Percentiles rank a stretch among this genome's conserved stretches.
phyloP scores from a whole-genome alignment of 1,139 yeast genomes.

The Yamadazyma sp. region DNA sequence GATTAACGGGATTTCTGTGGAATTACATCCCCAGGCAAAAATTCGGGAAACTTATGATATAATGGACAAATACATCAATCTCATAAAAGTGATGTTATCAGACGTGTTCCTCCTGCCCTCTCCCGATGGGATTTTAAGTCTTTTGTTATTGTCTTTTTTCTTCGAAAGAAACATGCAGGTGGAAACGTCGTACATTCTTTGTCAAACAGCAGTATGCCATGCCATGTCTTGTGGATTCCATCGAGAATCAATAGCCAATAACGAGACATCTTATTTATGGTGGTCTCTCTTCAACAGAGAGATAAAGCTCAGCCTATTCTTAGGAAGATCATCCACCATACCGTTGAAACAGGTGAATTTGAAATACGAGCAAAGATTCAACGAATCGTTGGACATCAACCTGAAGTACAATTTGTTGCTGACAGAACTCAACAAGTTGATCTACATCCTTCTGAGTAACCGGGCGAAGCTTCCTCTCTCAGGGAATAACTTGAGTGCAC shows the following conservation, averaged over 20 bases:
- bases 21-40: slow-evolving; percentile 6
- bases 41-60: slow-evolving; percentile 16
- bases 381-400: slow-evolving; percentile 1
- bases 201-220: slow-evolving; percentile 43
- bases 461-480: slow-evolving; percentile 7
- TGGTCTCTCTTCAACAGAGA: slow-evolving; percentile 18
- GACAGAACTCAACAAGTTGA: slow-evolving; percentile 11
- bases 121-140: slow-evolving; percentile 39
- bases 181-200: slow-evolving; percentile 44
- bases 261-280: slow-evolving; percentile 16
- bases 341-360: slow-evolving; percentile 10
- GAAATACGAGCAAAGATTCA: slow-evolving; percentile 6
- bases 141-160: slow-evolving; percentile 39
- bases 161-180: slow-evolving; percentile 41
- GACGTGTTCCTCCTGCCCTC: slow-evolving; percentile 43
- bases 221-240: slow-evolving; percentile 46
- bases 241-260: slow-evolving; percentile 28
- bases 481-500: slow-evolving; percentile 5
- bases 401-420: slow-evolving; percentile 7
- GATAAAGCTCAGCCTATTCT: slow-evolving; percentile 10
- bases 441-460: slow-evolving; percentile 6
- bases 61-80: slow-evolving; percentile 10
- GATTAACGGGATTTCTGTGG: slow-evolving; percentile 14
- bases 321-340: slow-evolving; percentile 18
- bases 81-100: slow-evolving; percentile 38